Base-by-base conservation (phyloP, 1,284 basidiomycete species). In the Ustilago xerochloae region DNA sequence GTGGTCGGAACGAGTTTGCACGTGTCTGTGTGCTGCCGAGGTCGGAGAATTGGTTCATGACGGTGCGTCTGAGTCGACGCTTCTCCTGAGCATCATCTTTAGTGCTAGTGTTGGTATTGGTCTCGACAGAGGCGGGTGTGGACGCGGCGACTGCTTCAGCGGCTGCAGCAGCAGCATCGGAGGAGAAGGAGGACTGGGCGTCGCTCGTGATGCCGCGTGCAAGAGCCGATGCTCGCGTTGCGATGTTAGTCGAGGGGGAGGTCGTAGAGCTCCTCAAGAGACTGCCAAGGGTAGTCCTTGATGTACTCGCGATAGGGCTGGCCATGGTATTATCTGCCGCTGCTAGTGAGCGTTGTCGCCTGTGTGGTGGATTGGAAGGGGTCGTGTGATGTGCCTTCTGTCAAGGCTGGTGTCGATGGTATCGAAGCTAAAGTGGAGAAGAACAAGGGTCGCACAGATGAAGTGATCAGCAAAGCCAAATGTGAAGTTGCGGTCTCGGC, bases 11-110 rank as follows among this genome's bases (percentile, higher is more conserved):
- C 29, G 90, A 87, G 66, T 88, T 91, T 22, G 90, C 86, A 18
- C 90, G 87, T 32, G 87, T 91, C 85, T 92, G 90, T 0, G 90
- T 90, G 26, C 93, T 94, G 29, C 93, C 93, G 81, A 92, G 89
- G 54, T 88, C 84, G 39, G 88, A 87, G 65, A 94, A 89, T 29
- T 88, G 85, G 65, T 91, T 88, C 67, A 90, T 91, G 66, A 79
- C 63, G 39, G 64, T 63, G 50, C 75, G 75, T 35, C 61, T 57
- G 46, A 77, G 67, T 15, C 74, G 66, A 9, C 78, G 74, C 43
- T 41, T 54, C 20, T 75, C 56, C 36, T 62, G 45, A 16, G 77
- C 63, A 20, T 62, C 58, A 3, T 56, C 56, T 36, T 26, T 26
- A 48, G 54, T 50, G 39, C 57, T 50, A 41, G 28, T 55, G 13